Base-by-base conservation (phyloP, 1,139 yeast species). In the Pichia sp. region DNA sequence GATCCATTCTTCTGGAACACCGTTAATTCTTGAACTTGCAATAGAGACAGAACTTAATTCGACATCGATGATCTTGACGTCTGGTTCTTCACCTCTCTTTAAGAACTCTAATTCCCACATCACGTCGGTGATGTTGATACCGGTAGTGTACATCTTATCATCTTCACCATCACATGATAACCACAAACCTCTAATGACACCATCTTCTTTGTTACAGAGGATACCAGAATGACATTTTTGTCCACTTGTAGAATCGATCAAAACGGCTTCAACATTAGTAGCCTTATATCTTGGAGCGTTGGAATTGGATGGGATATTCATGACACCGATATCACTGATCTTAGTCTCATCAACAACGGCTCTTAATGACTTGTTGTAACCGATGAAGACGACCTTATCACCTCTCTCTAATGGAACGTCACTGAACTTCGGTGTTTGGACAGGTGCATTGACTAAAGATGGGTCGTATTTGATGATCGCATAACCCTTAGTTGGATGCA, bases 401-500 rank as follows among this genome's bases (percentile, higher is more conserved):
- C 96, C 96, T 62, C 90, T 81, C 55, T 77, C 74, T 58, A 90
- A 71, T 21, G 88, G 85, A 10, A 60, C 67, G 9, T 67, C 59
- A 42, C 85, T 72, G 54, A 89, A 76, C 48, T 71, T 71, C 4
- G 96, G 95, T 2, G 95, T 77, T 47, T 71, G 66, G 14, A 82
- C 70, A 24, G 81, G 79, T 9, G 85, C 83, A 12, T 71, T 71
- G 24, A 90, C 88, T 48, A 86, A 69, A 3, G 71, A 61, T 11
- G 96, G 93, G 62, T 91, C 96, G 62, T 88, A 91, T 63, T 87
- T 80, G 32, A 90, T 73, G 46, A 91, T 80, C 1, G 95, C 91
- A 66, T 86, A 89, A 59, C 90, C 90, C 59, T 85, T 89, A 45
- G 87, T 81, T 30, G 98, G 97, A 61, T 91, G 97, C 59, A 89